Percentiles rank a stretch among this genome's conserved stretches.
Evolutionary conservation across 768 basidiomycete genomes (phyloP).

Genomic region (Lentinula boryana): DNA sequence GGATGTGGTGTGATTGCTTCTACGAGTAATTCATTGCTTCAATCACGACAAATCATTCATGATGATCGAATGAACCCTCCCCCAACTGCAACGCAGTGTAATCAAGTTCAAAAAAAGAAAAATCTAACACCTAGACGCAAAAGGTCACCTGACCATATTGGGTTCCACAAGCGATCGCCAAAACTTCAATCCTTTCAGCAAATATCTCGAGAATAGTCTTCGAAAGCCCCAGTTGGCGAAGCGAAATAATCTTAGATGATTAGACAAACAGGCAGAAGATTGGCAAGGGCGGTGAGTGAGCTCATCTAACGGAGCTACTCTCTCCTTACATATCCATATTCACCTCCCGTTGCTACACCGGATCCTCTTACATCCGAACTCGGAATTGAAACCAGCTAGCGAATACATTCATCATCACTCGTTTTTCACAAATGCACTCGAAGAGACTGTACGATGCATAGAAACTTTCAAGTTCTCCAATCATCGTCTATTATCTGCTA

Average conservation of each 20-base stretch:
- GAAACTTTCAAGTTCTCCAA: no score
- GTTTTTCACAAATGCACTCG: no score
- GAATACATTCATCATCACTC: no score
- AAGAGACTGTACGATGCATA: no score
- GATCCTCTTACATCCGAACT: no score
- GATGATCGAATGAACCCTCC: not conserved
- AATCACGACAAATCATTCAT: not conserved
- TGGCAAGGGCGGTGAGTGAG: not conserved
- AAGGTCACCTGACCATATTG: not conserved
- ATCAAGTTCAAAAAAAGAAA: not conserved
- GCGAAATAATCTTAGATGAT: not conserved
- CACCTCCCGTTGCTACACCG: no score
- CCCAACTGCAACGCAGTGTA: not conserved
- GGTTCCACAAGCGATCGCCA: not conserved
- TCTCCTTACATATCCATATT: not conserved
- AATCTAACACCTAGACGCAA: not conserved
- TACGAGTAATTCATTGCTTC: slow-evolving; percentile 6
- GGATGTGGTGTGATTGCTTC: slow-evolving; percentile 69
- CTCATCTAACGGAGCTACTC: not conserved
- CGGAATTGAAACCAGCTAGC: no score
- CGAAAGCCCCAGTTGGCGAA: not conserved
- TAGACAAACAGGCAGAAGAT: not conserved
- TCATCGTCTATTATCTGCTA: no score
- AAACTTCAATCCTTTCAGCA: no score
- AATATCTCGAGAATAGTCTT: not conserved